These are phyloP conservation scores for Xylaria sp. DNA, from an alignment of 2,329 filamentous ascomycete genomes.

Conservation along the genomic window DNA sequence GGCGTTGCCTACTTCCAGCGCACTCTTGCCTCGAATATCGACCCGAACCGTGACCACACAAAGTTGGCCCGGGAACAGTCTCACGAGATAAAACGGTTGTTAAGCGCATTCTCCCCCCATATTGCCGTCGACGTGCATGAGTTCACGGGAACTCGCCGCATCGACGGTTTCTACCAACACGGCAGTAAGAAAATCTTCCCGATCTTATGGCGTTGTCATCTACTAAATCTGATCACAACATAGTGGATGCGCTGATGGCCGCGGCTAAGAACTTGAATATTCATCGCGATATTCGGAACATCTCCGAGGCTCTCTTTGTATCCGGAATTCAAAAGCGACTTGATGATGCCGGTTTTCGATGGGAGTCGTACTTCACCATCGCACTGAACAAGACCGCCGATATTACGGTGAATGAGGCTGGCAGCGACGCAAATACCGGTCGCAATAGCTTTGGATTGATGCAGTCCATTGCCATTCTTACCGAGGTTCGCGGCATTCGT, in stretches of 20 bases:
- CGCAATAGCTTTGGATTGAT: constrained; percentile 25
- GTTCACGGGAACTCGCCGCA: constrained; percentile 28
- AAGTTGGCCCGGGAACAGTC: constrained; percentile 31
- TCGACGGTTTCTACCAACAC: constrained; percentile 27
- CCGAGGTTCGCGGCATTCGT: constrained; percentile 27
- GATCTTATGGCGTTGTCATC: not conserved
- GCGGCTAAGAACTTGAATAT: constrained; percentile 31
- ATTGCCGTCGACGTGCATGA: constrained; percentile 34
- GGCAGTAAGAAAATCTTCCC: constrained; percentile 16
- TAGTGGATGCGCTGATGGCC: constrained; percentile 29
- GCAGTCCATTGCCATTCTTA: constrained; percentile 25
- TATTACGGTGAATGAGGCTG: constrained; percentile 25
- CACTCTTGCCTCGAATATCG: constrained; percentile 25
- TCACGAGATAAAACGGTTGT: constrained; percentile 28
- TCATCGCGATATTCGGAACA: constrained; percentile 28
- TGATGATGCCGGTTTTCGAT: constrained; percentile 28
- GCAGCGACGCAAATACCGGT: constrained; percentile 25
- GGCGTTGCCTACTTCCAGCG: constrained; percentile 30
- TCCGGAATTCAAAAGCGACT: constrained; percentile 26
- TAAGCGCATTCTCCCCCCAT: constrained; percentile 30
- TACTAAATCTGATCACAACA: constrained; percentile 2
- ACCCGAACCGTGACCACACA: constrained; percentile 29
- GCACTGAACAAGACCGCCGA: constrained; percentile 4
- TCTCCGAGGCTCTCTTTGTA: constrained; percentile 28
- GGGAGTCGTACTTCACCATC: constrained; percentile 33